Conservation (phyloP, 1,139 yeast species). For the Saccharomyces hybrid region DNA sequence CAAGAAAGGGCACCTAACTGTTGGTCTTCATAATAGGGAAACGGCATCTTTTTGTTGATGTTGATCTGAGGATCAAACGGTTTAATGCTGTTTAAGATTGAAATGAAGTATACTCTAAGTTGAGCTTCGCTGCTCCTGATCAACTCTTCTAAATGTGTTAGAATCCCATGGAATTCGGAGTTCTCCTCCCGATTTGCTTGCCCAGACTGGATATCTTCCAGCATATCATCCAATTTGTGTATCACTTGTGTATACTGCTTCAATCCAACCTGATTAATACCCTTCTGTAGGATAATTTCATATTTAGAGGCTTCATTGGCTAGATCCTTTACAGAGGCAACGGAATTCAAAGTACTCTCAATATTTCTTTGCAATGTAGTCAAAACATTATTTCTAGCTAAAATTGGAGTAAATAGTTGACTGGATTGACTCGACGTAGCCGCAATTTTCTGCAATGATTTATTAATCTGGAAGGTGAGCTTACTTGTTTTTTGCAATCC, state of each 20-base stretch:
- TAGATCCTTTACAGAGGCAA: slow-evolving; percentile 56
- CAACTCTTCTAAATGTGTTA: slow-evolving; percentile 31
- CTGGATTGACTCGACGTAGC: slow-evolving; percentile 56
- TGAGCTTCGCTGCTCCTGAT: slow-evolving; percentile 31
- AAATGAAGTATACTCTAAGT: slow-evolving; percentile 33
- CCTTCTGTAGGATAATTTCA: slow-evolving; percentile 37
- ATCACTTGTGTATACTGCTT: slow-evolving; percentile 34
- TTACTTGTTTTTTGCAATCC: slow-evolving; percentile 54
- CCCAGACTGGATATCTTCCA: slow-evolving; percentile 31
- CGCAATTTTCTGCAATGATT: slow-evolving; percentile 50
- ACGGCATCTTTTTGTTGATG: slow-evolving; percentile 34
- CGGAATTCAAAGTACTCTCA: slow-evolving; percentile 51
- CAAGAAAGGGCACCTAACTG: slow-evolving; percentile 36
- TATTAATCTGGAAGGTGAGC: slow-evolving; percentile 49
- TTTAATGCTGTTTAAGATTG: slow-evolving; percentile 25
- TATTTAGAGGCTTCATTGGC: slow-evolving; percentile 53
- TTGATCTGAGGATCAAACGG: slow-evolving; percentile 38
- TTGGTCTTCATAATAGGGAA: slow-evolving; percentile 35
- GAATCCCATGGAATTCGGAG: slow-evolving; percentile 35
- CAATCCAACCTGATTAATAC: slow-evolving; percentile 30
- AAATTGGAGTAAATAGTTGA: slow-evolving; percentile 60
- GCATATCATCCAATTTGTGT: slow-evolving; percentile 36
- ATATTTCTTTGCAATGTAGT: slow-evolving; percentile 51
- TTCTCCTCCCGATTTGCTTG: slow-evolving; percentile 23
- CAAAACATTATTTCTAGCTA: slow-evolving; percentile 53